A percentile compares a stretch with the other conserved stretches of the same genome.
These are phyloP conservation scores for Astragalus glycyphyllos DNA, from an alignment of 306 rosid genomes.

Conservation along the genomic window DNA sequence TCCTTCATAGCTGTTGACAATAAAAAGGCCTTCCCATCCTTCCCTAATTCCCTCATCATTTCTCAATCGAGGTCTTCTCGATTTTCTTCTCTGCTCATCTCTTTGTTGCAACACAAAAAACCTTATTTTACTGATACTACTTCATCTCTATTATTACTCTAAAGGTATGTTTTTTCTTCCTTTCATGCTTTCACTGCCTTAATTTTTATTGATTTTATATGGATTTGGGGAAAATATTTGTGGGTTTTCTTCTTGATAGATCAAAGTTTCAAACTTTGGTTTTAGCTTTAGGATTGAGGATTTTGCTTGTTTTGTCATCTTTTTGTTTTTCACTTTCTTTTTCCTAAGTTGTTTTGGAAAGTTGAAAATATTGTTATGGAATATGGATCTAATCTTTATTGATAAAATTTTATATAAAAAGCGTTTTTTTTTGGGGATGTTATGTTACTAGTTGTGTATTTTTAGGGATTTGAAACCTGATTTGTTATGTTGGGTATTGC, in stretches of 20 bases:
- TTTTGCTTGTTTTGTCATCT: conserved; percentile 4
- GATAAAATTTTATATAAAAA: neutral
- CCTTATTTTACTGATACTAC: conserved; percentile 7
- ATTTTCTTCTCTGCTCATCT: conserved; percentile 18
- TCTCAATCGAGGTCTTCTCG: conserved; percentile 57
- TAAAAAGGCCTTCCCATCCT: conserved; percentile 42
- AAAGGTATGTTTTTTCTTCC: conserved; percentile 52
- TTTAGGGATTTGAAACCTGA: conserved; percentile 11
- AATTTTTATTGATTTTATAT: conserved; percentile 27
- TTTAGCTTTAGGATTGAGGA: conserved; percentile 12
- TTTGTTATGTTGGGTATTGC: conserved; percentile 15
- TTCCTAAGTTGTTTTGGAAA: neutral
- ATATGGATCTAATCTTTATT: conserved; percentile 14
- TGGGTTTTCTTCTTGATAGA: conserved; percentile 45
- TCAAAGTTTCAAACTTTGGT: conserved; percentile 45
- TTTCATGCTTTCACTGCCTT: conserved; percentile 17
- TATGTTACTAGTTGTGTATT: neutral
- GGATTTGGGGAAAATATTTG: conserved; percentile 27
- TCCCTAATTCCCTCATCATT: conserved; percentile 44
- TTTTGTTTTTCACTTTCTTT: neutral
- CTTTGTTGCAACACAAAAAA: conserved; percentile 1
- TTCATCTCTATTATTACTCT: conserved; percentile 19
- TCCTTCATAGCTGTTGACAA: conserved; percentile 36
- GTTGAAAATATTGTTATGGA: conserved; percentile 7
- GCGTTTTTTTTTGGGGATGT: neutral